Percentiles rank a stretch among this genome's conserved stretches.
Conservation (phyloP, 1,139 yeast species). For the Suhomyces terraborum region DNA sequence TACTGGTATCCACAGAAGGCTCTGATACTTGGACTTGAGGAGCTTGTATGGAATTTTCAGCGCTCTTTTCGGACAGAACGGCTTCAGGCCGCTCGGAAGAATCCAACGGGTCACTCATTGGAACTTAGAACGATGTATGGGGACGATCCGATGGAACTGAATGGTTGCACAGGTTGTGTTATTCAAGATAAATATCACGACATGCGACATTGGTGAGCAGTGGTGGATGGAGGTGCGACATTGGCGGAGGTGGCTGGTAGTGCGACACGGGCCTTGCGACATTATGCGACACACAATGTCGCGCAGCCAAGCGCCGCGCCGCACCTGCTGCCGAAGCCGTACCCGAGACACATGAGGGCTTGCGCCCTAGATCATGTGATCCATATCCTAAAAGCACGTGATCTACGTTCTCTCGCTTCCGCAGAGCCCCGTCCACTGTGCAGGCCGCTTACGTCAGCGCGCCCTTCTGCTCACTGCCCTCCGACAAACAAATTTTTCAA, state of each 20-base stretch:
- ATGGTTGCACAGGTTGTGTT: background rate
- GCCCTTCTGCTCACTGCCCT: slow-evolving; percentile 5
- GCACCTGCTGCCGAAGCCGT: no score
- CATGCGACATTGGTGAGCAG: no score
- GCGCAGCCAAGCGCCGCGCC: no score
- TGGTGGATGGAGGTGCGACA: slow-evolving; percentile 3
- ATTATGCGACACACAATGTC: no score
- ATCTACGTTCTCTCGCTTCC: background rate
- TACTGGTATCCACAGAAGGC: background rate
- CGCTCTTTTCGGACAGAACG: slow-evolving; percentile 3
- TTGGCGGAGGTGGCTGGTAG: background rate
- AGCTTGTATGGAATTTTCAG: background rate
- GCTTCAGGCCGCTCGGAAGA: slow-evolving; percentile 1
- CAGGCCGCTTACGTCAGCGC: slow-evolving; percentile 7
- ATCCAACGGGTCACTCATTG: slow-evolving; percentile 8
- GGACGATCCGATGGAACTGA: background rate
- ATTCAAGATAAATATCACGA: slow-evolving; percentile 1
- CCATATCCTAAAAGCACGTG: background rate
- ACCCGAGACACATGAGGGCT: no score
- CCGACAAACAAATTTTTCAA: slow-evolving; percentile 11
- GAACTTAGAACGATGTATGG: slow-evolving; percentile 1
- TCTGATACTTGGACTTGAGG: background rate
- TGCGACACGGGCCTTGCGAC: slow-evolving; percentile 4
- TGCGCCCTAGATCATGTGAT: slow-evolving; percentile 5
- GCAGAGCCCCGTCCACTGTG: background rate